A percentile compares a stretch with the other conserved stretches of the same genome.
Evolutionary conservation across 1,284 basidiomycete species (phyloP).

Genomic region (Trichosporon inkin): DNA sequence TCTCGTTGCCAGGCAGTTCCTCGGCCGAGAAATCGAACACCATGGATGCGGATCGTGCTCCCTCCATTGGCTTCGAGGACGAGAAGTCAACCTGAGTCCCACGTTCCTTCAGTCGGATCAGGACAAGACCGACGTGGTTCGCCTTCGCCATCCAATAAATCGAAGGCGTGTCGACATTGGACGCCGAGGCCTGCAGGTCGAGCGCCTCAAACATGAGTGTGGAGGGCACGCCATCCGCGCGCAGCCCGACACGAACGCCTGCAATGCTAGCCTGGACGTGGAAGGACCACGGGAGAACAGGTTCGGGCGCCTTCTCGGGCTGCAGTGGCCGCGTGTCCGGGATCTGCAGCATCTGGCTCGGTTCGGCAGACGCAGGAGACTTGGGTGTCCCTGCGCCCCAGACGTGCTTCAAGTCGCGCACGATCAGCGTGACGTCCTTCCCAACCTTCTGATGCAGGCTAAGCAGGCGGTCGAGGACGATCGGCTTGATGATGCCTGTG

Average conservation of each 20-base stretch:
- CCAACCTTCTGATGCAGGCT: slow-evolving; percentile 42
- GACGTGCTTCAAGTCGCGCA: slow-evolving; percentile 24
- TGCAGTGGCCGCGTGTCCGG: background rate
- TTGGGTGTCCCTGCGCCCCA: background rate
- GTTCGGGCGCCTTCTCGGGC: background rate
- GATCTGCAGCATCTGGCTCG: background rate
- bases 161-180: slow-evolving; percentile 28
- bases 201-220: slow-evolving; percentile 43
- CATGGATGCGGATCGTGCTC: slow-evolving; percentile 73
- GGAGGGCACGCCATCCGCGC: slow-evolving; percentile 43
- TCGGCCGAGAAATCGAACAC: slow-evolving; percentile 62
- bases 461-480: slow-evolving; percentile 43
- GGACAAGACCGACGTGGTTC: slow-evolving; percentile 41
- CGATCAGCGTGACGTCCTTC: slow-evolving; percentile 33
- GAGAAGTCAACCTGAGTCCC: slow-evolving; percentile 12
- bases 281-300: slow-evolving; percentile 15
- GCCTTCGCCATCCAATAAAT: slow-evolving; percentile 43
- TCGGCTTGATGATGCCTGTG: slow-evolving; percentile 45
- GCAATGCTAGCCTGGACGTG: slow-evolving; percentile 31
- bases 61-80: slow-evolving; percentile 55
- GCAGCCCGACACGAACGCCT: slow-evolving; percentile 40
- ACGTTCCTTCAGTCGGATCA: slow-evolving; percentile 20
- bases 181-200: slow-evolving; percentile 30
- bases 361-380: background rate
- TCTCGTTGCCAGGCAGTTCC: slow-evolving; percentile 37